Base-by-base conservation (phyloP, 768 basidiomycete genomes). In the Leccinum truebloodii region DNA sequence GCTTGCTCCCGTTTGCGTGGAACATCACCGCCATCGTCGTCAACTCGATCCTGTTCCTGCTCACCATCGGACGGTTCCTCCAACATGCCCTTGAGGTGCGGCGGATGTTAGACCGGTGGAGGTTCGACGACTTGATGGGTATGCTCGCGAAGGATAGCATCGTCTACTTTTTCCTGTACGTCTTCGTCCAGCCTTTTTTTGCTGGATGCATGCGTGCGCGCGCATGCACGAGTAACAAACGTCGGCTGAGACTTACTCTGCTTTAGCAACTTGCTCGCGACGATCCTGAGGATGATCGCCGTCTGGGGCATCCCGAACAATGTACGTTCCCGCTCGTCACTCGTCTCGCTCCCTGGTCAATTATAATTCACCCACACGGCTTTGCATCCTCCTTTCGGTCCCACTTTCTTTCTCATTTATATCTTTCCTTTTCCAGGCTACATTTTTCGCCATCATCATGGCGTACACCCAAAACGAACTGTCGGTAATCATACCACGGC, bases 91-190 rank as follows among this genome's bases (percentile, higher is more conserved):
- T 63, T 0, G 59, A 63, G 2, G 60, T 55, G 56, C 51, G 54
- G 16, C 59, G 46, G 6, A 58, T 60, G 59, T 14, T 57, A 24
- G 12, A 44, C 44, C 34, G 44, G 18, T 67, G 68, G 61, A 59
- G 51, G n/a, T n/a, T n/a, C n/a, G n/a, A n/a, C n/a, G n/a, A n/a
- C n/a, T 18, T 69, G 30, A 62, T 69, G 63, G 48, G 52, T 34
- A 54, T 65, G 28, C 63, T 69, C 41, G 56, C 57, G 16, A 48
- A 54, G 26, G 65, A 69, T 35, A 69, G 58, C 48, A 69, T 63
- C 32, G 3, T 67, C 48, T 67, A 65, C 7, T 67, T 63, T 26
- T 60, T 60, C 24, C 24, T 69, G 68, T 70, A 28, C 34, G 68
- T 59, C 6, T 16, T 28, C n/a, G 6, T 18, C 16, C 20, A 4